Evolutionary conservation across 371 early-diverging fungal genomes (phyloP).

Genomic region (Lichtheimia corymbifera): DNA sequence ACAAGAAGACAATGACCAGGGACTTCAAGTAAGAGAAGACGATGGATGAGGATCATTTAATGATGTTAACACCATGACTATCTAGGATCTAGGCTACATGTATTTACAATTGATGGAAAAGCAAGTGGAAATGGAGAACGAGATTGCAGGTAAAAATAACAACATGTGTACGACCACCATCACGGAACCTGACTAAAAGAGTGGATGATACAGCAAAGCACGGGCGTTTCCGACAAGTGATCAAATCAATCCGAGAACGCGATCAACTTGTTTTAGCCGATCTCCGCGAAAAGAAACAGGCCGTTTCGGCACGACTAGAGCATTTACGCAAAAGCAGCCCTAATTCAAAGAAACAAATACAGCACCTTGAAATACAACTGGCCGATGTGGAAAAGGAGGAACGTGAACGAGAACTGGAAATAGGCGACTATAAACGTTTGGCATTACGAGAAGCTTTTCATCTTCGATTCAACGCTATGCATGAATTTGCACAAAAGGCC

Average conservation of each 20-base stretch:
- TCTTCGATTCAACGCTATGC: constrained; percentile 43
- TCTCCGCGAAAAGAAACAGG: constrained; percentile 40
- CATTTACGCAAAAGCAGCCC: constrained; percentile 30
- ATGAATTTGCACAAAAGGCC: constrained; percentile 44
- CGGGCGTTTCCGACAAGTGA: constrained; percentile 39
- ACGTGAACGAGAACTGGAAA: constrained; percentile 33
- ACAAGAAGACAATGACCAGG: constrained; percentile 16
- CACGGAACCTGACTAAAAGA: too few species aligned
- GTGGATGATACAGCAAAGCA: constrained; percentile 23
- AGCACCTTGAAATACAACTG: constrained; percentile 31
- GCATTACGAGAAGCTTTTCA: constrained; percentile 51
- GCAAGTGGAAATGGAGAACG: constrained; percentile 33
- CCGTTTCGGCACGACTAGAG: constrained; percentile 32
- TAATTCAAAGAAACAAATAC: constrained; percentile 31
- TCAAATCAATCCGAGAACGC: constrained; percentile 43
- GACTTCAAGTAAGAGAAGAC: constrained; percentile 16
- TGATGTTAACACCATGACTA: not conserved
- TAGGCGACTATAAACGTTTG: constrained; percentile 49
- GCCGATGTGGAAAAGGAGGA: constrained; percentile 34
- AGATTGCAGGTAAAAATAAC: constrained; percentile 1
- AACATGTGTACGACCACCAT: too few species aligned
- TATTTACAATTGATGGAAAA: constrained; percentile 30
- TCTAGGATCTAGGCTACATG: constrained; percentile 35
- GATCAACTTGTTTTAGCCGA: constrained; percentile 33
- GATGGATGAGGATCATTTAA: not conserved